These are phyloP conservation scores for Malus domestica DNA, from an alignment of 306 rosid genomes.

Conservation along the genomic window DNA sequence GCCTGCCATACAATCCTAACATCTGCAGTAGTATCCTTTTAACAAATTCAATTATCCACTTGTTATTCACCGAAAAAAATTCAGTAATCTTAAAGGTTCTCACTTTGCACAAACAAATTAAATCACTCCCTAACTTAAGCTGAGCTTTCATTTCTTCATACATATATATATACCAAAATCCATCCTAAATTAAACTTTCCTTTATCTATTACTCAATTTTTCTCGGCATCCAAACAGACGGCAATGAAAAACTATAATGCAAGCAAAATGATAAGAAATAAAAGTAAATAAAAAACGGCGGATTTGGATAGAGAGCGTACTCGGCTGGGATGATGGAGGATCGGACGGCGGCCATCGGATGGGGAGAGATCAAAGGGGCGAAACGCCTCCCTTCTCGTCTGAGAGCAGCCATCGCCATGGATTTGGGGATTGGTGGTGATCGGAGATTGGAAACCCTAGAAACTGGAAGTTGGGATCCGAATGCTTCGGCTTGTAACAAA, in stretches of 20 bases:
- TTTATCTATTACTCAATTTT: not conserved
- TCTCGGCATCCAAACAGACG: slow-evolving; percentile 14
- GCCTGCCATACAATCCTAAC: not conserved
- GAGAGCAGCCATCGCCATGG: slow-evolving; percentile 90
- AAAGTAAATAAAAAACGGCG: not conserved
- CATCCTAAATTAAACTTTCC: not conserved
- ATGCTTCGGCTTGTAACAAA: not conserved
- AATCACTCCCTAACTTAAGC: not conserved
- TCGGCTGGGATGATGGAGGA: slow-evolving; percentile 36
- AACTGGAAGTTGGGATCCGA: slow-evolving; percentile 11
- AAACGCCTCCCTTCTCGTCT: slow-evolving; percentile 91
- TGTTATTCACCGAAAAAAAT: not conserved
- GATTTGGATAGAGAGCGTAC: slow-evolving; percentile 11
- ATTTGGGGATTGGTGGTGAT: slow-evolving; percentile 16
- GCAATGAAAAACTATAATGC: not conserved
- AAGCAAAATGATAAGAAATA: not conserved
- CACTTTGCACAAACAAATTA: not conserved
- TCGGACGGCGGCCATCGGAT: slow-evolving; percentile 40
- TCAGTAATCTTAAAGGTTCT: not conserved
- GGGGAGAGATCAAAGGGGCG: slow-evolving; percentile 51
- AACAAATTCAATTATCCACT: not conserved
- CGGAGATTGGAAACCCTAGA: slow-evolving; percentile 37
- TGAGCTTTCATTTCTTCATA: not conserved
- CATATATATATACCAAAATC: not conserved
- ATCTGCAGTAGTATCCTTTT: not conserved